These are phyloP conservation scores for Didymella glomerata DNA, from an alignment of 2,329 filamentous ascomycete genomes.

Conservation along the genomic window DNA sequence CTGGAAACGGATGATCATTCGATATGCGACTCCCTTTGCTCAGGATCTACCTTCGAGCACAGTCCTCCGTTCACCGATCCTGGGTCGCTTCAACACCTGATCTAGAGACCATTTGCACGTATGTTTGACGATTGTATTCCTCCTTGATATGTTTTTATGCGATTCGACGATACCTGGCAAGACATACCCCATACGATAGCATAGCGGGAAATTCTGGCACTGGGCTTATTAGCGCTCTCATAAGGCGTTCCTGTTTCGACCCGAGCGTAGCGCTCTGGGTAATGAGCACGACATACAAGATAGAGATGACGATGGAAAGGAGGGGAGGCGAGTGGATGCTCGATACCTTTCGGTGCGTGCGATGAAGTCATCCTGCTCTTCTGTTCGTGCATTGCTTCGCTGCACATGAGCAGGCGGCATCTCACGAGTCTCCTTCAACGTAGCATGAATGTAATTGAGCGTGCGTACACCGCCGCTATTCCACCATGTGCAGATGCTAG, in stretches of 20 bases:
- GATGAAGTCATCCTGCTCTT: slow-evolving; percentile 35
- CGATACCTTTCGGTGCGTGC: slow-evolving; percentile 28
- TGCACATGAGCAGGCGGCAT: slow-evolving; percentile 26
- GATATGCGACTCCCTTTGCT: slow-evolving; percentile 19
- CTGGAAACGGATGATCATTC: slow-evolving; percentile 22
- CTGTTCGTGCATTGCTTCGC: slow-evolving; percentile 33
- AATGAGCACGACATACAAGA: slow-evolving; percentile 16
- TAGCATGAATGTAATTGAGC: slow-evolving; percentile 39
- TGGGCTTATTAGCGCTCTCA: slow-evolving; percentile 31
- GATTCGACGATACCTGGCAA: slow-evolving; percentile 45
- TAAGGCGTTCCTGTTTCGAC: slow-evolving; percentile 17
- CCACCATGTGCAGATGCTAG: not conserved
- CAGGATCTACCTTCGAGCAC: slow-evolving; percentile 18
- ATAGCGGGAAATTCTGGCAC: slow-evolving; percentile 44
- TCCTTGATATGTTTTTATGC: slow-evolving; percentile 36
- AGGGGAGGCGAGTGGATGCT: slow-evolving; percentile 17
- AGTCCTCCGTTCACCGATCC: slow-evolving; percentile 15
- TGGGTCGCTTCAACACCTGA: slow-evolving; percentile 24
- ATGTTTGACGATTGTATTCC: slow-evolving; percentile 32
- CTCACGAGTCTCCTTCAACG: slow-evolving; percentile 32
- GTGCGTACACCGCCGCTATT: slow-evolving; percentile 5
- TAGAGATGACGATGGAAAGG: slow-evolving; percentile 14
- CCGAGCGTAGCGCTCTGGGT: slow-evolving; percentile 15
- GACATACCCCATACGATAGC: slow-evolving; percentile 51
- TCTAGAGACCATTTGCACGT: slow-evolving; percentile 34